Percentiles rank a stretch among this genome's conserved stretches.
Evolutionary conservation across 495 filamentous ascomycete species (phyloP).

Genomic region (Xylaria acuta): DNA sequence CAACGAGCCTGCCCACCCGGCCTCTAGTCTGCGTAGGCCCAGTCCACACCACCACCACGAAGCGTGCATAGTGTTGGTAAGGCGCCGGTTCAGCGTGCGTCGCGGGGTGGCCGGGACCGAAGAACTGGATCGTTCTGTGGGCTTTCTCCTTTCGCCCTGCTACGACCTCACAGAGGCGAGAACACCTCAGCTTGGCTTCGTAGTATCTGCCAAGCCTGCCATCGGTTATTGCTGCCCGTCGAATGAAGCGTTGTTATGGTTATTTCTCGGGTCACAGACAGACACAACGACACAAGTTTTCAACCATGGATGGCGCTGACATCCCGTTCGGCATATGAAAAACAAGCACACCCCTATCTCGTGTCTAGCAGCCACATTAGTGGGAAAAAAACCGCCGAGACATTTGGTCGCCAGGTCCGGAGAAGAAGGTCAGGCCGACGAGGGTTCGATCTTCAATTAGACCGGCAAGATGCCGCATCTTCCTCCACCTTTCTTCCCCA

Average conservation of each 20-base stretch:
- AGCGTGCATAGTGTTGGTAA: not conserved
- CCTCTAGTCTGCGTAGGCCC: not conserved
- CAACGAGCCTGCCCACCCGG: not conserved
- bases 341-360: constrained; percentile 3
- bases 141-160: constrained; percentile 4
- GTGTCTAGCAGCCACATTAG: not conserved
- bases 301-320: not conserved
- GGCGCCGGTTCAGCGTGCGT: not conserved
- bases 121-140: constrained; percentile 18
- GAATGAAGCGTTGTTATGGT: not conserved
- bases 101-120: constrained; percentile 13
- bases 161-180: not conserved
- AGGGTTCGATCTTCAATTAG: not conserved
- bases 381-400: constrained; percentile 13
- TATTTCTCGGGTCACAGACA: not conserved
- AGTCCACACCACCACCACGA: constrained; percentile 13
- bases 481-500: not conserved
- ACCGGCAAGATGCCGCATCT: not conserved
- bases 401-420: constrained; percentile 20
- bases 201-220: not conserved
- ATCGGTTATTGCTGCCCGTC: not conserved
- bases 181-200: not conserved
- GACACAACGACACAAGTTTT: not conserved
- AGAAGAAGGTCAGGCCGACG: not conserved
- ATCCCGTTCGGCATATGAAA: not conserved